Conservation (phyloP, 257 asterid species). For the Thymus mandschuricus region DNA sequence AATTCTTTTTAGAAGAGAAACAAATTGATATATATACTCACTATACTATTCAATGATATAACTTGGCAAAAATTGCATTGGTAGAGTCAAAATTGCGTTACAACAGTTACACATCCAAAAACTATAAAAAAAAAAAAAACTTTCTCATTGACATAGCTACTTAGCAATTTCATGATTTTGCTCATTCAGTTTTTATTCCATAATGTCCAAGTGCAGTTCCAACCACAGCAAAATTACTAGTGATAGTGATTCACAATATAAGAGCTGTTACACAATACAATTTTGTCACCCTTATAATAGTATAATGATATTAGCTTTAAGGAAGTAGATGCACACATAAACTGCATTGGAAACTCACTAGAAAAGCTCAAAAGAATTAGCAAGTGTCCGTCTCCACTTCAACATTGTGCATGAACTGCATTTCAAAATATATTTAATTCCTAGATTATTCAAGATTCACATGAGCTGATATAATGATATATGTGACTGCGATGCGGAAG, state of each 20-base stretch:
- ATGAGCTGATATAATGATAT: too few species aligned
- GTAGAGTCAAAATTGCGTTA: not conserved
- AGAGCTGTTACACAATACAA: not conserved
- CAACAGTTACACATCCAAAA: not conserved
- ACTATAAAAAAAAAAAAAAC: not conserved
- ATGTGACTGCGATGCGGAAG: too few species aligned
- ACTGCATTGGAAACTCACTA: not conserved
- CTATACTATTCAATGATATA: not conserved
- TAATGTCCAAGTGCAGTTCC: not conserved
- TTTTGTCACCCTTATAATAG: not conserved
- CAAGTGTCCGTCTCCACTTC: not conserved
- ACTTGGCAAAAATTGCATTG: not conserved
- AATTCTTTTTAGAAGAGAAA: not conserved
- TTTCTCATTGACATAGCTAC: not conserved
- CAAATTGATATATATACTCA: slow-evolving; percentile 1
- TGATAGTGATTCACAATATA: not conserved
- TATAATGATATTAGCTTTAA: not conserved
- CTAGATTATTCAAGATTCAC: too few species aligned
- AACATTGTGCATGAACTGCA: not conserved
- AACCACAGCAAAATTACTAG: not conserved
- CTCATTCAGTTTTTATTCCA: slow-evolving; percentile 1
- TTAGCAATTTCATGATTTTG: slow-evolving; percentile 4
- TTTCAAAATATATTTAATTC: not conserved
- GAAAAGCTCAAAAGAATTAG: too few species aligned
- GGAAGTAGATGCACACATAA: not conserved